These are phyloP conservation scores for Saussurea involucrata DNA, from an alignment of 129 eudicot species.

Conservation along the genomic window DNA sequence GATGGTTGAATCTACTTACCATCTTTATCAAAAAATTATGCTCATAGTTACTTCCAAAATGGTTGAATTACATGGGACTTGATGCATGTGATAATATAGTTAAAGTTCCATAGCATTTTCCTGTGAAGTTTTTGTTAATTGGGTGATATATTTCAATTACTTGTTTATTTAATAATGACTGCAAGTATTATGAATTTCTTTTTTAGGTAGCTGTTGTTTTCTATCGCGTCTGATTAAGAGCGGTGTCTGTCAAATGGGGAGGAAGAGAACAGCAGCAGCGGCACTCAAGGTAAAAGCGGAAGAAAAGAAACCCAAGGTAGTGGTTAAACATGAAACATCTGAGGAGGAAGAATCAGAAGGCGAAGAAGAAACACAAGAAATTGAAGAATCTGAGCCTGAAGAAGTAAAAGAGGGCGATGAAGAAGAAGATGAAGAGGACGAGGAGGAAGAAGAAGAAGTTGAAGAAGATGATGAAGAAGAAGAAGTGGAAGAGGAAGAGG, in stretches of 20 bases:
- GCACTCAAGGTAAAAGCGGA: conserved; percentile 25
- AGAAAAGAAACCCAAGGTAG: conserved; percentile 32
- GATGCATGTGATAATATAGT: not conserved
- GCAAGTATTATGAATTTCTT: not conserved
- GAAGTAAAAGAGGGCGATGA: conserved; percentile 16
- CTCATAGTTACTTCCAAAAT: not conserved
- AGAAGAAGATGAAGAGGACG: conserved; percentile 15
- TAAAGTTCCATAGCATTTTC: not conserved
- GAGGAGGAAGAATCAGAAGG: conserved; percentile 30
- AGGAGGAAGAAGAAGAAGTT: conserved; percentile 14
- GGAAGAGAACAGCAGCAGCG: conserved; percentile 32
- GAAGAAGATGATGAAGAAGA: conserved; percentile 11
- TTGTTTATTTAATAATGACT: not conserved
- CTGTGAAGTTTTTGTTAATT: not conserved
- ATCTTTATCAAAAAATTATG: not conserved
- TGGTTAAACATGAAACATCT: conserved; percentile 29
- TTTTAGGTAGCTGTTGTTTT: conserved; percentile 18
- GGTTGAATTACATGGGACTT: not conserved
- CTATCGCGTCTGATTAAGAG: conserved; percentile 7
- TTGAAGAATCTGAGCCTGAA: conserved; percentile 30
- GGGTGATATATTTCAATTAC: not conserved
- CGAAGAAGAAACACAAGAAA: conserved; percentile 19
- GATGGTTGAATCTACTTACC: not conserved
- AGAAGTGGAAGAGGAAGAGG: conserved; percentile 29
- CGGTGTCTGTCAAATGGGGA: conserved; percentile 25